A percentile compares a stretch with the other conserved stretches of the same genome.
Evolutionary conservation across 139 green algal species (phyloP).

Genomic region (Nannochloris sp.): DNA sequence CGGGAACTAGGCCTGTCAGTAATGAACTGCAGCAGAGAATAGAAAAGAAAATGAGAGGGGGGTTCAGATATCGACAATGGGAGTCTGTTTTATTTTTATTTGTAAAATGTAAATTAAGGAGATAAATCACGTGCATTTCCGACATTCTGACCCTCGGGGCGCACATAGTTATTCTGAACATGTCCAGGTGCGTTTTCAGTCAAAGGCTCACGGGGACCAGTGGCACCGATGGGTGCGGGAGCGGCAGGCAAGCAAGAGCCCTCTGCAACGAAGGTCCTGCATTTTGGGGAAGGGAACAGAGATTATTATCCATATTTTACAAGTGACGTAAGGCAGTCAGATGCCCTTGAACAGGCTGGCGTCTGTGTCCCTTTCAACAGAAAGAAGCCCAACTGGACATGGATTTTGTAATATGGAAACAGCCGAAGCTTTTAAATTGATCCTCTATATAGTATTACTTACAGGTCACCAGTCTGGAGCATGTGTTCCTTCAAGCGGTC

Average conservation of each 20-base stretch:
- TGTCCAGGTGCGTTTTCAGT: slow-evolving; percentile 1
- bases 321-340: no score
- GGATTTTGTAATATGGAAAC: no score
- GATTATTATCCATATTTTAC: no score
- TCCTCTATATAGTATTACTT: slow-evolving; percentile 14
- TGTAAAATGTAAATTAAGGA: no score
- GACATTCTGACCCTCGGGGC: slow-evolving; percentile 59
- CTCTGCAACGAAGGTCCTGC: slow-evolving; percentile 15
- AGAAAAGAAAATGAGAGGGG: neutral
- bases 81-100: no score
- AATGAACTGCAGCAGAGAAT: slow-evolving; percentile 56
- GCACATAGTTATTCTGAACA: slow-evolving; percentile 66
- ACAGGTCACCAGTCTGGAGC: slow-evolving; percentile 51
- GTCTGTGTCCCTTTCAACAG: no score
- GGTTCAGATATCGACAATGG: neutral
- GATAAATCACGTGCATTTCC: slow-evolving; percentile 4
- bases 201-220: neutral
- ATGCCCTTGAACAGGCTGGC: no score
- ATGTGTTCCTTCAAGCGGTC: slow-evolving; percentile 64
- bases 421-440: no score
- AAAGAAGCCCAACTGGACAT: no score
- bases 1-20: slow-evolving; percentile 66
- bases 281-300: no score
- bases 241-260: neutral
- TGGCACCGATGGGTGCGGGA: neutral